Base-by-base conservation (phyloP, 78 protist species). In the Dictyostelium capitatum region DNA sequence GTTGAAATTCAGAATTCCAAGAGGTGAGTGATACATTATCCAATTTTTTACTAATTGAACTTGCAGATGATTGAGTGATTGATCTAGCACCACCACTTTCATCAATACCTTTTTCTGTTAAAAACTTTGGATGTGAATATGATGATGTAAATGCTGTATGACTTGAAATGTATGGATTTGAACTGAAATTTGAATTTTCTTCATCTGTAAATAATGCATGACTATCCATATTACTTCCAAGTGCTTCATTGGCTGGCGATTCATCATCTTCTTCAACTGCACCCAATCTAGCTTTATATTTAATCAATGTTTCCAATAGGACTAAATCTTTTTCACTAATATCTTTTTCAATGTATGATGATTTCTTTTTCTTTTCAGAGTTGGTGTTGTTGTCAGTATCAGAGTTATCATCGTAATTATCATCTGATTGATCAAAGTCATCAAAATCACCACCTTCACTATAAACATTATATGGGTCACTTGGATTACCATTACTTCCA, bases 1-100 rank as follows among this genome's bases (percentile, higher is more conserved):
- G 43, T 50, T 87, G 93, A 70, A 87, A 87, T 23, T 87, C 85
- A 20, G 81, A 51, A 74, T 87, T 87, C 93, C 93, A 87, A 2
- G 82, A 73, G 0, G 83, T 77, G 32, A 87, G 32, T 67, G 75
- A 67, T 30, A 67, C 32, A 67, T 37, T 67, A 30, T 67, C 75
- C 48, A 67, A 28, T 30, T n/a, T 23, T 1, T 6, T 77, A 56
- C n/a, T 70, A 1, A 25, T n/a, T 56, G 41, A 28, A 50, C 50
- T 41, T 25, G 74, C 23, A 43, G 64, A 54, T 28, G n/a, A 47
- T 17, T 62, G 73, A 11, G 47, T 6, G 30, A 67, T 67, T 12
- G 75, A 0, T 67, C 75, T 67, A n/a, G 67, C 8, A 1, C 59
- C 59, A 56, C 64, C 64, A 30, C 79, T 28, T 8, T 47, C 79